These are phyloP conservation scores for Russula sp. DNA, from an alignment of 768 basidiomycete genomes.

Conservation along the genomic window DNA sequence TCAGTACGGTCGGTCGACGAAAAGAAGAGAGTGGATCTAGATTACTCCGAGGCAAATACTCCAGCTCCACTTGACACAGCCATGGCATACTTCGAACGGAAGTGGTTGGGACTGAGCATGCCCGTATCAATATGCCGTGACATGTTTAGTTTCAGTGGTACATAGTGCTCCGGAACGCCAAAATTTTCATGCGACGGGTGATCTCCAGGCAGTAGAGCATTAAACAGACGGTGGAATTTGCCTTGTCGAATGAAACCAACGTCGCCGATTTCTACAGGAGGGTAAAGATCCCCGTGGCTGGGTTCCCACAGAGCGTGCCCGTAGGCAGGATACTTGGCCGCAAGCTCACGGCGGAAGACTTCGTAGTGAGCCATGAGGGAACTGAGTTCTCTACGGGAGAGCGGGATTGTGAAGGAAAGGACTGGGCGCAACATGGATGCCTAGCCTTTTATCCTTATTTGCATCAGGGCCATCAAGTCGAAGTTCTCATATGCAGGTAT, in stretches of 20 bases:
- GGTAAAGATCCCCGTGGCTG: not conserved
- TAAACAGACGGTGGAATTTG: not conserved
- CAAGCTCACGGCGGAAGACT: not conserved
- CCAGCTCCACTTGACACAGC: not conserved
- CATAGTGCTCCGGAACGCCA: not conserved
- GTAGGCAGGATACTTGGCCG: not conserved
- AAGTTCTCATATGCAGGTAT: too few species aligned
- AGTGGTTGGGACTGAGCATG: not conserved
- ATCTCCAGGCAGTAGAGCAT: too few species aligned
- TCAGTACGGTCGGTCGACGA: too few species aligned
- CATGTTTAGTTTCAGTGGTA: not conserved
- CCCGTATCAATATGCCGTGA: not conserved
- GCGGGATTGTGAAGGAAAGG: too few species aligned
- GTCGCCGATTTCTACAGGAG: not conserved
- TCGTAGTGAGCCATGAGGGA: too few species aligned
- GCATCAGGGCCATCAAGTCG: too few species aligned
- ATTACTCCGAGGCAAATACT: not conserved
- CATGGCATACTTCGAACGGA: not conserved
- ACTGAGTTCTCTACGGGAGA: too few species aligned
- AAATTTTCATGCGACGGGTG: not conserved
- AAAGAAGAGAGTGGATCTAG: not conserved
- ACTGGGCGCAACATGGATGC: too few species aligned
- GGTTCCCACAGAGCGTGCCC: slow-evolving; percentile 1
- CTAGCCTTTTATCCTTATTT: too few species aligned
- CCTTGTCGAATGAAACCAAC: not conserved